Base-by-base conservation (phyloP, 106 monocot species). In the Narthecium ossifragum region DNA sequence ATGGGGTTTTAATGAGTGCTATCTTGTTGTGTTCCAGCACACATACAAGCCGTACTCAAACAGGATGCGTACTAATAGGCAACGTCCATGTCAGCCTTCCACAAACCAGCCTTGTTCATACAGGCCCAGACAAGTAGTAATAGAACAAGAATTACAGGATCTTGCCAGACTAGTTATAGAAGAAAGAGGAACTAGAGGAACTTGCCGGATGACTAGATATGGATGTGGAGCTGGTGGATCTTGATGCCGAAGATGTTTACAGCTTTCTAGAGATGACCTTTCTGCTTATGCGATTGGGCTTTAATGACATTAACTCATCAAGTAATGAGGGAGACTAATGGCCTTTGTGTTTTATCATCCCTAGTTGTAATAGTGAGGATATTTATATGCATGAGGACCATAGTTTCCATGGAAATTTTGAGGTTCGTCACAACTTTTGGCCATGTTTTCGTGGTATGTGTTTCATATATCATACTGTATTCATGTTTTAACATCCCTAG, bases 1-100 rank as follows among this genome's bases (percentile, higher is more conserved):
- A 17, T 43, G 43, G 43, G 41, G 43, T 43, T n/a, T 43, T 43
- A 43, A 43, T 43, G 12, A 51, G 50, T 26, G 24, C 25, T 21
- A 21, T 23, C 34, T 33, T 56, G 56, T 33, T 32, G 18, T 56
- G 32, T 56, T 56, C 56, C 56, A 56, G 56, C 56, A 56, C 56
- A 56, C 14, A 32, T 56, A 33, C 56, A 30, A 32, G 10, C 56
- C 33, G 56, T 3, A 21, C 33, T n/a, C 21, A 34, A 15, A 56
- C 33, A 34, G 33, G n/a, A n/a, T n/a, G n/a, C n/a, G n/a, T n/a
- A n/a, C n/a, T n/a, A n/a, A n/a, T n/a, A n/a, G n/a, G 18, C 56
- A 31, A 17, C 15, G 31, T 34, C 29, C 33, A 56, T 21, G 31
- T 56, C 31, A 18, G 56, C 31, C 56, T 34, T 21, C 4, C 6